phyloP scores from a whole-genome alignment of 2,329 filamentous ascomycete species.

The Cladosporium sp. region DNA sequence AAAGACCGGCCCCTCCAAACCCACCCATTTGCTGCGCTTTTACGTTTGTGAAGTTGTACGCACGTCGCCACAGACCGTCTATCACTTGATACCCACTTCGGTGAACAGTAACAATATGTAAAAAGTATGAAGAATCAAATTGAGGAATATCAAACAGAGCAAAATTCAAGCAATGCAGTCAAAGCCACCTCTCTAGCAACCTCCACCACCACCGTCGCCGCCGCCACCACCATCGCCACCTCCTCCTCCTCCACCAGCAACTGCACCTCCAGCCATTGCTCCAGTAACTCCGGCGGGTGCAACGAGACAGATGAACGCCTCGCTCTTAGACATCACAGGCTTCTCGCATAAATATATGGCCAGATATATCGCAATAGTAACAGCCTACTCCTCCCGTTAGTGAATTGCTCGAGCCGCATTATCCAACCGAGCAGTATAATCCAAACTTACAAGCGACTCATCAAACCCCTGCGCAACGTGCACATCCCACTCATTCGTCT shows the following conservation, averaged over 20 bases:
- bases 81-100: no score
- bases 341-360: conserved; percentile 7
- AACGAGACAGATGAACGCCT: background rate
- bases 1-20: no score
- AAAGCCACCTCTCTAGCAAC: background rate
- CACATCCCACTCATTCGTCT: conserved; percentile 7
- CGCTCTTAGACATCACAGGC: conserved; percentile 4
- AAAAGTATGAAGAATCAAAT: no score
- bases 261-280: background rate
- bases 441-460: background rate
- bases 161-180: no score
- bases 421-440: background rate
- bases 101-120: no score
- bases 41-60: no score
- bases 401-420: background rate
- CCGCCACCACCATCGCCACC: background rate
- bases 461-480: conserved; percentile 2
- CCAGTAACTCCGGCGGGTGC: background rate
- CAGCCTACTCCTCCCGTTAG: background rate
- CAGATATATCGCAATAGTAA: background rate
- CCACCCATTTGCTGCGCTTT: no score
- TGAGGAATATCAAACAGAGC: no score
- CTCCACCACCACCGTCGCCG: background rate
- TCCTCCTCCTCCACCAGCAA: background rate
- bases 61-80: no score